These are phyloP conservation scores for Gilbertella persicaria DNA, from an alignment of 371 early-diverging fungal genomes.

Conservation along the genomic window DNA sequence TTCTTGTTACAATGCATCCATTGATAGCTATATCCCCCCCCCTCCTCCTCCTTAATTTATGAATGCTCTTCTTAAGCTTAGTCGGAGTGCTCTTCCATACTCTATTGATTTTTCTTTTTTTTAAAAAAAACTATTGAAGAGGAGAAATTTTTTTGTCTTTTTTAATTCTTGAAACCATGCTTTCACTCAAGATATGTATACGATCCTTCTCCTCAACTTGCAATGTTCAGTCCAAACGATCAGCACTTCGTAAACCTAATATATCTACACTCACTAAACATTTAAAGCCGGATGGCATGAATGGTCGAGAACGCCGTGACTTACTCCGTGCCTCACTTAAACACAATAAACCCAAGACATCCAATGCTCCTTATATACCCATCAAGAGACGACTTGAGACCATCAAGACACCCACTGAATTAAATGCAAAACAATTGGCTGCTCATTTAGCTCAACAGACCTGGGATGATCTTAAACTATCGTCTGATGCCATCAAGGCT, in stretches of 20 bases:
- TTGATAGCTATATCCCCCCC: too few species aligned
- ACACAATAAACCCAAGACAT: constrained; percentile 18
- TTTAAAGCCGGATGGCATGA: constrained; percentile 45
- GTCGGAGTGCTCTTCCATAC: too few species aligned
- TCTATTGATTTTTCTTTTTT: too few species aligned
- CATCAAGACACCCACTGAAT: constrained; percentile 14
- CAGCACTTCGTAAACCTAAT: constrained; percentile 45
- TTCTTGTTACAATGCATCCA: too few species aligned
- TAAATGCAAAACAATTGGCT: constrained; percentile 39
- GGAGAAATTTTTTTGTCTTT: not conserved
- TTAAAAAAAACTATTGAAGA: too few species aligned
- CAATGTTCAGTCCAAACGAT: constrained; percentile 29
- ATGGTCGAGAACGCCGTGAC: constrained; percentile 47
- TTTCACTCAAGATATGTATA: constrained; percentile 1
- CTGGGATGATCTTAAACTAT: constrained; percentile 64
- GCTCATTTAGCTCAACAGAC: constrained; percentile 43
- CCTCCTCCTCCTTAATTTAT: too few species aligned
- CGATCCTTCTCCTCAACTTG: constrained; percentile 28
- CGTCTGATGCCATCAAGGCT: constrained; percentile 42
- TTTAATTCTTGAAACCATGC: not conserved
- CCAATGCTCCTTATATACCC: constrained; percentile 44
- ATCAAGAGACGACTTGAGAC: constrained; percentile 48
- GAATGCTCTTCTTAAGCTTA: too few species aligned
- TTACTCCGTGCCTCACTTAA: constrained; percentile 29
- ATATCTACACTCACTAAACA: constrained; percentile 52